A percentile compares a stretch with the other conserved stretches of the same genome.
These are phyloP conservation scores for Furcasterigmium sp. DNA, from an alignment of 2,329 filamentous ascomycete genomes.

Conservation along the genomic window DNA sequence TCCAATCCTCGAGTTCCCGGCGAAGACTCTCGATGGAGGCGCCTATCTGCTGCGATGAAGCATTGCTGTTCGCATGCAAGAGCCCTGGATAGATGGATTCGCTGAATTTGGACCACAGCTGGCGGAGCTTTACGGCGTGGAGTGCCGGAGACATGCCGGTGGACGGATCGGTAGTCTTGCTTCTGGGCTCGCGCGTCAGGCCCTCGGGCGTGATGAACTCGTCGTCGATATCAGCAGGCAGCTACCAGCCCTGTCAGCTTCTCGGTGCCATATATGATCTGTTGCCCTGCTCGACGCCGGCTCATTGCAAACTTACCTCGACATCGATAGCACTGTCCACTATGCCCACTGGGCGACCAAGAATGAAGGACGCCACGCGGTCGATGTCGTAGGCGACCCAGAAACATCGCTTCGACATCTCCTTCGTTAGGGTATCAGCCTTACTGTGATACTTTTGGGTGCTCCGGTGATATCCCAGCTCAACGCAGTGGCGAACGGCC, in stretches of 20 bases:
- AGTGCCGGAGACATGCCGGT: conserved; percentile 23
- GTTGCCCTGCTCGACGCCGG: not conserved
- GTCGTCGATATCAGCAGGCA: conserved; percentile 23
- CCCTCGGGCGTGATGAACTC: conserved; percentile 16
- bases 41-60: conserved; percentile 2
- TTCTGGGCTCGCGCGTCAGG: conserved; percentile 7
- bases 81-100: conserved; percentile 16
- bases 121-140: conserved; percentile 21
- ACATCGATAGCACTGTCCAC: conserved; percentile 20
- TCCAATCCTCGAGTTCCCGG: conserved; percentile 21
- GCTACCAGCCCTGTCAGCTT: conserved; percentile 6
- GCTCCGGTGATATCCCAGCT: conserved; percentile 27
- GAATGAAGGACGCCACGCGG: conserved; percentile 20
- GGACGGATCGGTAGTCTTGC: no score
- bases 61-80: not conserved
- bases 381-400: conserved; percentile 27
- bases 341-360: conserved; percentile 22
- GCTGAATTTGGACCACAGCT: conserved; percentile 21
- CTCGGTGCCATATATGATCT: no score
- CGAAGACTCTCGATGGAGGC: conserved; percentile 13
- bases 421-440: conserved; percentile 14
- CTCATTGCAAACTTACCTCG: conserved; percentile 10
- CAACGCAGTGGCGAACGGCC: conserved; percentile 26
- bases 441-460: conserved; percentile 9
- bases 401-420: conserved; percentile 24